These are phyloP conservation scores for Rhynchosporium graminicola DNA, from an alignment of 2,329 filamentous ascomycete genomes.

Conservation along the genomic window DNA sequence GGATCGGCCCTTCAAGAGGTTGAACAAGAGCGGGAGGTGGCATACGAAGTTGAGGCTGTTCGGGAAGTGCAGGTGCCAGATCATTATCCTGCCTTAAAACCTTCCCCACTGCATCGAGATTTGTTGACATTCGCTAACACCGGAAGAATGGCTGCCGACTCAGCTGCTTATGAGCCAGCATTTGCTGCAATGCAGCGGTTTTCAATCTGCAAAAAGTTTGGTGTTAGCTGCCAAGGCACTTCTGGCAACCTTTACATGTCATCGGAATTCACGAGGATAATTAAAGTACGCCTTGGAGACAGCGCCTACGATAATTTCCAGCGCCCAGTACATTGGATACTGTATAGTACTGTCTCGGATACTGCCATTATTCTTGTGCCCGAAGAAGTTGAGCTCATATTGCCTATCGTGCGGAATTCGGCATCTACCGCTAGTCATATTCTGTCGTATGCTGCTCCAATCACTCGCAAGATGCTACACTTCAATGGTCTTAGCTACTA, in stretches of 20 bases:
- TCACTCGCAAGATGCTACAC: constrained; percentile 59
- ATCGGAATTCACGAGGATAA: constrained; percentile 51
- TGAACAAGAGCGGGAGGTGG: constrained; percentile 49
- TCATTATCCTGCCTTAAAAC: constrained; percentile 43
- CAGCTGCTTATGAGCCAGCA: constrained; percentile 44
- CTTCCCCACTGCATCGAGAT: constrained; percentile 50
- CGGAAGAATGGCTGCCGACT: constrained; percentile 46
- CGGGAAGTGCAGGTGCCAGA: constrained; percentile 47
- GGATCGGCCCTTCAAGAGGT: constrained; percentile 59
- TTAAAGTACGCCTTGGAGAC: constrained; percentile 38
- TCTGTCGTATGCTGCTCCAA: constrained; percentile 59
- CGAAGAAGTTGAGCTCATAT: constrained; percentile 60
- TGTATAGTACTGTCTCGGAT: constrained; percentile 52
- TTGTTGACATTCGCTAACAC: constrained; percentile 49
- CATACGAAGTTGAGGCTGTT: constrained; percentile 47
- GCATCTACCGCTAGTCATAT: constrained; percentile 44
- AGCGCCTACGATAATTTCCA: constrained; percentile 46
- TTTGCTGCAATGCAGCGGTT: constrained; percentile 47
- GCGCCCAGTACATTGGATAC: constrained; percentile 60
- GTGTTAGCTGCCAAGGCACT: constrained; percentile 32
- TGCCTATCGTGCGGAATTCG: constrained; percentile 46
- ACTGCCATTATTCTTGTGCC: constrained; percentile 60
- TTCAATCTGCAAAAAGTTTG: constrained; percentile 42
- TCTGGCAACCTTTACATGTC: constrained; percentile 44
- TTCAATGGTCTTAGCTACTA: constrained; percentile 59